Base-by-base conservation (phyloP, 2,329 filamentous ascomycete genomes). In the Rhynchosporium agropyri region DNA sequence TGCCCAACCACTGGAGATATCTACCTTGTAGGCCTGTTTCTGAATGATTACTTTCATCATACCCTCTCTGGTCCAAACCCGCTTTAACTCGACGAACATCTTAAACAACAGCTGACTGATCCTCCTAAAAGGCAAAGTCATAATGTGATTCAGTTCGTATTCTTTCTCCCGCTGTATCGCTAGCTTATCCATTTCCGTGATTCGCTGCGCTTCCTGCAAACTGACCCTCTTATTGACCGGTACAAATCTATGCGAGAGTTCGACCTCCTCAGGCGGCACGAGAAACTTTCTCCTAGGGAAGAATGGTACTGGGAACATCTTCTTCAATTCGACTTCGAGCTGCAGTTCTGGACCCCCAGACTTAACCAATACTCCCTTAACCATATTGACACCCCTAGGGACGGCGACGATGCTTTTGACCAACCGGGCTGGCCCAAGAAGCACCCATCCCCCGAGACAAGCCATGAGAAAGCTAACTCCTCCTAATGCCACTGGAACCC, bases 401-500 rank as follows among this genome's bases (percentile, higher is more conserved):
- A 75, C 33, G 0, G 73, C 74, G 13, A 65, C 67, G 38, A 75
- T 70, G n/a, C 65, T 65, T 59, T 79, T 80, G 67, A 91, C 80
- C 55, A 90, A 79, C 58, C 81, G 80, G 31, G 79, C 74, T 6
- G 87, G 84, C 70, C 84, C 82, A 61, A 83, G 72, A 49, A 88
- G 73, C 68, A 89, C 83, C 65, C 83, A 83, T 51, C 81, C 81
- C 63, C 86, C 88, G 74, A 89, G 80, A 45, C 77, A 78, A 59
- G 79, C 83, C 78, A 89, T 86, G 61, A 84, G 72, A 53, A 88
- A 70, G 73, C 85, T 87, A 50, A 88, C 79, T 48, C 80, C 78
- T 46, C 79, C 81, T 69, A 86, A 89, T 9, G 83, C 79, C 65
- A 79, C 76, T 45, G 83, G 79, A 20, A 89, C 81, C 82, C 83